Percentiles rank a stretch among this genome's conserved stretches.
Conservation (phyloP, 495 filamentous ascomycete species). For the Gamarada debralockiae region DNA sequence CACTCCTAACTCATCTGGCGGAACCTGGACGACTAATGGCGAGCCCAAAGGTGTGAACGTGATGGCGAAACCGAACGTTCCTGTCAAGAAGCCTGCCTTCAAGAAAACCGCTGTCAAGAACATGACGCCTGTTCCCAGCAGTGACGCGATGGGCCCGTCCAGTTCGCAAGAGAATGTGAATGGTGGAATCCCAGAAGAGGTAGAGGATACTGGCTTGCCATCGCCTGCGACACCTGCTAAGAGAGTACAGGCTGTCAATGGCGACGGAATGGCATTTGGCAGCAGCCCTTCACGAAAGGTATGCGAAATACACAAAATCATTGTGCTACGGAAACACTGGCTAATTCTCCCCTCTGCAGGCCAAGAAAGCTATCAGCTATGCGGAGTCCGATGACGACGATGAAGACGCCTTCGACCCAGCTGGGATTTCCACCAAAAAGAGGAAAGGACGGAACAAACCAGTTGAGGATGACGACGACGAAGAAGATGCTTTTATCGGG, state of each 20-base stretch:
- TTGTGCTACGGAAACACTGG: neutral
- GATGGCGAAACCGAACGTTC: constrained; percentile 24
- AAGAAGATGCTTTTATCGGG: constrained; percentile 62
- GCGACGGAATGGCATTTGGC: constrained; percentile 19
- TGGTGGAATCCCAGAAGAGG: constrained; percentile 36
- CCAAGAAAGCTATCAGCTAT: constrained; percentile 56
- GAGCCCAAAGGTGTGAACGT: constrained; percentile 42
- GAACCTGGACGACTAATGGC: constrained; percentile 28
- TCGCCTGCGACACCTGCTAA: constrained; percentile 35
- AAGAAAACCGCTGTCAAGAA: constrained; percentile 32
- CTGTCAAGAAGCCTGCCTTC: constrained; percentile 32
- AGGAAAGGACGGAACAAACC: constrained; percentile 30
- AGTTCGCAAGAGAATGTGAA: constrained; percentile 52
- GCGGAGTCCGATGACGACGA: constrained; percentile 62
- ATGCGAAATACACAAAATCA: constrained; percentile 1
- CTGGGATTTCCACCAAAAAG: constrained; percentile 33
- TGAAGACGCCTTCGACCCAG: constrained; percentile 46
- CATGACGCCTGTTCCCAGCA: constrained; percentile 76
- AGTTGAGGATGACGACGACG: constrained; percentile 57
- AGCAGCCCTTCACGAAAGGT: constrained; percentile 65
- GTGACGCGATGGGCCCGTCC: constrained; percentile 56
- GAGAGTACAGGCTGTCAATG: constrained; percentile 29
- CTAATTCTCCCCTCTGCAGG: constrained; percentile 5
- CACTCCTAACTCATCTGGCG: constrained; percentile 17
- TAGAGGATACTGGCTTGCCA: constrained; percentile 36